Base-by-base conservation (phyloP, 805 yeast species). In the Spathaspora hagerdaliae region DNA sequence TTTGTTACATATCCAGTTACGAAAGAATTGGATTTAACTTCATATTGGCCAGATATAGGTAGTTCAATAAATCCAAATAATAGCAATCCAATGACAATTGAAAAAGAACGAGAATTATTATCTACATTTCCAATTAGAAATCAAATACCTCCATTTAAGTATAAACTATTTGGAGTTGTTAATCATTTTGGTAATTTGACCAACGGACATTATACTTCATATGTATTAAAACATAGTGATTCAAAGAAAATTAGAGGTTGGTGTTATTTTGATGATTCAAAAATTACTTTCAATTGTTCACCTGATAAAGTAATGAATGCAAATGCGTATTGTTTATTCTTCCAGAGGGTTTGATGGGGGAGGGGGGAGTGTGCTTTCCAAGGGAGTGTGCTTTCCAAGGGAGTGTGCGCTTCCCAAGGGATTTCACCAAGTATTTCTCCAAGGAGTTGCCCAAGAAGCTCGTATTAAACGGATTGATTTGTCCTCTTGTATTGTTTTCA, bases 171-270 rank as follows among this genome's bases (percentile, higher is more conserved):
- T 56, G 96, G 87, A 0, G 96, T 90, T 1, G 88, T 88, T 12
- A 82, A 87, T 52, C 97, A 91, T 63, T 81, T 68, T 50, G 97
- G 97, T 10, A 82, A 85, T 35, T 71, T 91, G 34, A 78, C 82
- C 36, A 86, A 91, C 7, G 97, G 97, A 0, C 97, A 91, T 63
- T 91, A 91, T 63, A 91, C 97, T 0, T 70, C 96, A 1, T 87
- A 73, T 58, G 92, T 87, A 5, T 69, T 81, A 58, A 87, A 87
- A 56, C 55, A 52, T n/a, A 61, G 62, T 37, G 69, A 64, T 40
- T 29, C 48, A 11, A 82, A 81, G 26, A 60, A 61, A 15, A 64
- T 58, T 35, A 68, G 69, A 45, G 85, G 82, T 1, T 90, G 96
- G 96, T 81, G 87, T 55, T 79, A 82, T 49, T 90, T 83, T 62